phyloP scores from a whole-genome alignment of 1,139 yeast genomes.

The Pneumocystis oryctolagi region DNA sequence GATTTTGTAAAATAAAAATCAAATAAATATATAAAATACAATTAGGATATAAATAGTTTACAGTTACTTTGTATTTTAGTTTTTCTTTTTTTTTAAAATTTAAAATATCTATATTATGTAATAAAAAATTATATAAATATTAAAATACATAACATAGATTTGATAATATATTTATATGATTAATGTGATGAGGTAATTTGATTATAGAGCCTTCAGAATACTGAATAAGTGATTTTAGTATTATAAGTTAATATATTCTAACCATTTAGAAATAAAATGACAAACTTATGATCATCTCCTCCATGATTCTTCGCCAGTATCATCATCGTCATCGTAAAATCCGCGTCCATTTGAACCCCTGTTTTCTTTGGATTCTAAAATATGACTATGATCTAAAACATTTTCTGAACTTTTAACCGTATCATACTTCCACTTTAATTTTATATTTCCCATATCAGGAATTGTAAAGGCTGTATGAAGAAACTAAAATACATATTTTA shows the following conservation, averaged over 20 bases:
- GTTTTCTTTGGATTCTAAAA: not conserved
- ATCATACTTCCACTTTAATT: not conserved
- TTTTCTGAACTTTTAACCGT: not conserved
- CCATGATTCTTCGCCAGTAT: not conserved
- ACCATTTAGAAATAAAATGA: not conserved
- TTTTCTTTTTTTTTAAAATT: not conserved
- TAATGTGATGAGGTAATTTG: not conserved
- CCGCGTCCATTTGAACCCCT: not conserved
- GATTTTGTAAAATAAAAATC: too few species aligned
- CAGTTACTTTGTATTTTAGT: not conserved
- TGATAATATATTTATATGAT: not conserved
- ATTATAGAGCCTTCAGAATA: not conserved
- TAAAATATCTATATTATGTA: not conserved
- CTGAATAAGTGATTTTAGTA: not conserved
- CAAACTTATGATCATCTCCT: not conserved
- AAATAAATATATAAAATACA: too few species aligned
- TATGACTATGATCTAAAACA: not conserved
- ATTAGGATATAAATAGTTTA: not conserved
- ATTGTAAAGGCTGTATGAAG: not conserved
- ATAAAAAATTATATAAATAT: not conserved
- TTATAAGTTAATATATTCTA: not conserved
- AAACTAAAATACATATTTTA: not conserved
- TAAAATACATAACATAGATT: not conserved
- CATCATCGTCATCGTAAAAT: not conserved
- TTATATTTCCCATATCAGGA: not conserved